Evolutionary conservation across 768 basidiomycete species (phyloP), one percentile per base, ranked within the genome.

Genomic region (Tricholoma flavovirens): DNA sequence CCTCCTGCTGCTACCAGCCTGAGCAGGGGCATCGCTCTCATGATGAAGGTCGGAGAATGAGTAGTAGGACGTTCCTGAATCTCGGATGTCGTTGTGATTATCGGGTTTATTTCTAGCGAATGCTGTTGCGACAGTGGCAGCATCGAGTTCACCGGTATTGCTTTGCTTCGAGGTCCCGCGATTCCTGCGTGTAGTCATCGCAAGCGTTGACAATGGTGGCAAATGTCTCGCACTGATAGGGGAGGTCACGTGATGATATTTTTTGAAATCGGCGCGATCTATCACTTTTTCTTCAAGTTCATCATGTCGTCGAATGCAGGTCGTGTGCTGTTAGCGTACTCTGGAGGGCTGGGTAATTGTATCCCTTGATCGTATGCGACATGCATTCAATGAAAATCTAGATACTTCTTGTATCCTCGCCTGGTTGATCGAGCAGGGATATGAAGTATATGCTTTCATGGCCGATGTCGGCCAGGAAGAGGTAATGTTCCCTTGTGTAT

Each of bases 321-420:
- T 61, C 93, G 93, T 68, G 94, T 98, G 65, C 80, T 99, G 55
- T 81, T 99, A 61, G 96, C 96, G 19, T 99, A 99, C 78, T 99
- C 97, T 66, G 96, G 97, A 61, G 97, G 97, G 64, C 83, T 98
- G 51, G 95, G 95, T 96, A 57, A 63, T 91, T 77, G 43, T 30
- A 19, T 22, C 42, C 24, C 24, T 51, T 66, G 51, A 36, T 59
- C 51, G 26, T 52, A 46, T 22, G 17, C 53, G 52, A 43, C 53
- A 29, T 22, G 33, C 59, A 50, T 60, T 65, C 53, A 54, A 59
- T 51, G 49, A 50, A 26, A 55, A 54, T 46, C 24, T 64, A 95
- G 97, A 99, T 74, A 99, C 97, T 19, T 98, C 96, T 35, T 98
- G 96, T 75, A 99, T 99, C 76, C 87, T 98, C 64, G 93, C 93